Percentiles rank a stretch among this genome's conserved stretches.
These are phyloP conservation scores for Grigorovia yakushimaensis DNA, from an alignment of 805 yeast species.

Conservation along the genomic window DNA sequence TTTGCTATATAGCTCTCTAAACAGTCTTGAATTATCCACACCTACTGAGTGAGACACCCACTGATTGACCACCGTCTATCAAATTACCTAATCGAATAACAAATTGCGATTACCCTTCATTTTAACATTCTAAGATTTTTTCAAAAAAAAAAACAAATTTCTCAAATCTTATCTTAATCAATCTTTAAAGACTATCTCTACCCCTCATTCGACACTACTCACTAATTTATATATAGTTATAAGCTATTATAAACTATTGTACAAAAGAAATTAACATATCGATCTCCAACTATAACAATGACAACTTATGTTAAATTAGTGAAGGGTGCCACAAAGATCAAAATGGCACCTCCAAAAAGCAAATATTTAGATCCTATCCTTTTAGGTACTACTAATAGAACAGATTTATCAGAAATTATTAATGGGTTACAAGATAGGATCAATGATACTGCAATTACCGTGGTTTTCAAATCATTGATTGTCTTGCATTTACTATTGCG, in stretches of 20 bases:
- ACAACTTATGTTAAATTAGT: slow-evolving; percentile 58
- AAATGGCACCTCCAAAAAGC: slow-evolving; percentile 95
- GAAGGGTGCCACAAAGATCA: slow-evolving; percentile 66
- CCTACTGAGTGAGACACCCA: no score
- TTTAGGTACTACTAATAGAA: slow-evolving; percentile 31
- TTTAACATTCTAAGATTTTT: no score
- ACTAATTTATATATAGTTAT: no score
- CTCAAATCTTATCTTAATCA: not conserved
- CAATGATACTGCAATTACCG: slow-evolving; percentile 81
- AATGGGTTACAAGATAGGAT: slow-evolving; percentile 50
- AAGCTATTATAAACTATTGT: no score
- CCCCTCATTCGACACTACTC: no score
- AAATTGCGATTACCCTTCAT: not conserved
- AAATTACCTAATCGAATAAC: no score
- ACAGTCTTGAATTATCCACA: no score
- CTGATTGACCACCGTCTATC: no score
- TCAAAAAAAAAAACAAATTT: not conserved
- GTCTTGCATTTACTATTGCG: slow-evolving; percentile 86
- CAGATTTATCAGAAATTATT: slow-evolving; percentile 60
- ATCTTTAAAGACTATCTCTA: not conserved
- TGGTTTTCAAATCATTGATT: slow-evolving; percentile 75
- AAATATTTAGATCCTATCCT: slow-evolving; percentile 92
- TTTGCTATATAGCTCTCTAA: no score
- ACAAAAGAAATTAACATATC: no score
- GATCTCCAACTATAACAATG: slow-evolving; percentile 4